phyloP scores from a whole-genome alignment of 1,139 yeast genomes.

The Yamadazyma pseudoaaseri region DNA sequence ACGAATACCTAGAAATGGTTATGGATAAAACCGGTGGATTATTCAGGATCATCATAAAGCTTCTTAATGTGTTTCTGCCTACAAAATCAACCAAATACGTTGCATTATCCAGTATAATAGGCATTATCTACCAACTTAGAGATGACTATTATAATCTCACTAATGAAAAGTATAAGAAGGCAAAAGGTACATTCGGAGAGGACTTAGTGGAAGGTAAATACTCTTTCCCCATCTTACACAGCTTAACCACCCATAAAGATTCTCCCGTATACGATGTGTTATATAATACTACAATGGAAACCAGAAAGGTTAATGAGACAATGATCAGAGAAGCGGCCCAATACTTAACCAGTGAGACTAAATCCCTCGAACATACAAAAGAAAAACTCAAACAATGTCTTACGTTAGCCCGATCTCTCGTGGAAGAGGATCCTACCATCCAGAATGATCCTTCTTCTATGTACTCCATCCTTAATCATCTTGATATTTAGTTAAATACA shows the following conservation, averaged over 20 bases:
- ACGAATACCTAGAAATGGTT: slow-evolving; percentile 76
- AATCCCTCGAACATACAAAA: slow-evolving; percentile 24
- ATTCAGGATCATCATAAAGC: slow-evolving; percentile 66
- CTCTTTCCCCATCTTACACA: slow-evolving; percentile 79
- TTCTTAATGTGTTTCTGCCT: slow-evolving; percentile 44
- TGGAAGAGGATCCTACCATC: slow-evolving; percentile 9
- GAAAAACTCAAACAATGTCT: slow-evolving; percentile 20
- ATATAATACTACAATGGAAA: slow-evolving; percentile 16
- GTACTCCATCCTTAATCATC: slow-evolving; percentile 9
- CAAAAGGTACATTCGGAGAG: slow-evolving; percentile 77
- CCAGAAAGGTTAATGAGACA: slow-evolving; percentile 16
- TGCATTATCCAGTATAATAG: slow-evolving; percentile 73
- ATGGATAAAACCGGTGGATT: slow-evolving; percentile 88
- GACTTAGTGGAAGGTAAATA: slow-evolving; percentile 88
- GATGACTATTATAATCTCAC: slow-evolving; percentile 76
- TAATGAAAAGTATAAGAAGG: slow-evolving; percentile 49
- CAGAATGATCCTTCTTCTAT: slow-evolving; percentile 5
- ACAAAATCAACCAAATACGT: slow-evolving; percentile 27
- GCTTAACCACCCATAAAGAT: slow-evolving; percentile 17
- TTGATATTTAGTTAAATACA: slow-evolving; percentile 8
- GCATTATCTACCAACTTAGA: slow-evolving; percentile 76
- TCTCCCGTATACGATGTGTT: slow-evolving; percentile 26
- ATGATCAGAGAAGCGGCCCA: slow-evolving; percentile 21
- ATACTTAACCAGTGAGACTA: slow-evolving; percentile 19
- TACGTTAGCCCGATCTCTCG: slow-evolving; percentile 17